Conservation (phyloP, 2,329 filamentous ascomycete species). For the Alternaria ethzedia region DNA sequence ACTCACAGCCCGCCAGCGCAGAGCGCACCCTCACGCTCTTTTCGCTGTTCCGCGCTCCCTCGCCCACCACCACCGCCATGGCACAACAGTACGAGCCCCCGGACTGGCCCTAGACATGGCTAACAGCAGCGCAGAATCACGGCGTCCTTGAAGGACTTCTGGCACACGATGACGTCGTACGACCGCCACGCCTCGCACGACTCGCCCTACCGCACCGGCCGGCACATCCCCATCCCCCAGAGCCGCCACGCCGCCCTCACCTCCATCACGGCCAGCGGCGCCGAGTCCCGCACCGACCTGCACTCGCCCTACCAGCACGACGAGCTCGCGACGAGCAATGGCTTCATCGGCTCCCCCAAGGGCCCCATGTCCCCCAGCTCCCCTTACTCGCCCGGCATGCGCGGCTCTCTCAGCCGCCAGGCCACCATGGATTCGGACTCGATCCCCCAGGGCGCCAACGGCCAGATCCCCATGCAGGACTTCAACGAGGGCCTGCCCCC, state of each 20-base stretch:
- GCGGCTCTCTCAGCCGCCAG: conserved; percentile 74
- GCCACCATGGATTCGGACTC: conserved; percentile 59
- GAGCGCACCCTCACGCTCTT: conserved; percentile 23
- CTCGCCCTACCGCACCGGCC: conserved; percentile 88
- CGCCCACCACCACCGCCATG: conserved; percentile 32
- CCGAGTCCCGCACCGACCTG: conserved; percentile 87
- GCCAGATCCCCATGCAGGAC: conserved; percentile 95
- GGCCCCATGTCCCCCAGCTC: conserved; percentile 66
- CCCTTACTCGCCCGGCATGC: conserved; percentile 89
- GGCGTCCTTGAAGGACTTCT: conserved; percentile 81
- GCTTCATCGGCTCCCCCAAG: conserved; percentile 65
- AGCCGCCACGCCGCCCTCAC: conserved; percentile 82
- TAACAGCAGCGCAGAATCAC: conserved; percentile 42
- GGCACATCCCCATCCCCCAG: conserved; percentile 86
- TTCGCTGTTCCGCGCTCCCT: conserved; percentile 19
- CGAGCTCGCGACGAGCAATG: conserved; percentile 60
- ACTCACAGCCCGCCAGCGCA: conserved; percentile 10
- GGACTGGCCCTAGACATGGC: conserved; percentile 13
- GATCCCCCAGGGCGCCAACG: conserved; percentile 70
- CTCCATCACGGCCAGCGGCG: conserved; percentile 82
- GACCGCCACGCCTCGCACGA: conserved; percentile 90
- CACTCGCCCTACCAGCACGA: conserved; percentile 81
- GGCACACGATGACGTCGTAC: conserved; percentile 81
- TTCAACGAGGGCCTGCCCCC: conserved; percentile 92
- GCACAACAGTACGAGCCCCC: conserved; percentile 41